Percentiles rank a stretch among this genome's conserved stretches.
Evolutionary conservation across 2,329 filamentous ascomycete species (phyloP).

Genomic region (Cercospora janseana): DNA sequence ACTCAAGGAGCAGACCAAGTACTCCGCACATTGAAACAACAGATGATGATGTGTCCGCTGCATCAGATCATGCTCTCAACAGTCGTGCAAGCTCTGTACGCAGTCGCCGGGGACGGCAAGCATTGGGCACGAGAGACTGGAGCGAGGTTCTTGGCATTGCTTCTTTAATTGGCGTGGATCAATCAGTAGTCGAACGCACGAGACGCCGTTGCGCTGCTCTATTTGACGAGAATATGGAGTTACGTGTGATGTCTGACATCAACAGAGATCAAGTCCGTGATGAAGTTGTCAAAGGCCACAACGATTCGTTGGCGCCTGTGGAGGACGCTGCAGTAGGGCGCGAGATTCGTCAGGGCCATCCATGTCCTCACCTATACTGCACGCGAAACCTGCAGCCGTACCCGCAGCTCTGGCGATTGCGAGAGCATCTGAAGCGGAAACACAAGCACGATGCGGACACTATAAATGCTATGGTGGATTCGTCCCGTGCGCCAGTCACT

Average conservation of each 20-base stretch:
- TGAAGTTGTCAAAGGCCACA: constrained; percentile 20
- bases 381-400: constrained; percentile 29
- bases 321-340: neutral
- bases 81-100: neutral
- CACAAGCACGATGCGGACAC: constrained; percentile 29
- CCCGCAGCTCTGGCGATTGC: constrained; percentile 32
- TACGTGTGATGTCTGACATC: constrained; percentile 28
- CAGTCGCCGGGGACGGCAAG: neutral
- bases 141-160: constrained; percentile 79
- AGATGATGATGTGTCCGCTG: neutral
- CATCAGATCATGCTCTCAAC: neutral
- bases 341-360: neutral
- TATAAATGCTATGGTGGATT: constrained; percentile 4
- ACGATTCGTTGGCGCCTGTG: constrained; percentile 27
- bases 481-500: no score
- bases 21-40: neutral
- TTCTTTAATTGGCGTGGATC: constrained; percentile 68
- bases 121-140: constrained; percentile 68
- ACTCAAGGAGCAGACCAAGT: neutral
- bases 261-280: constrained; percentile 6
- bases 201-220: constrained; percentile 71
- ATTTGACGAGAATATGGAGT: constrained; percentile 67
- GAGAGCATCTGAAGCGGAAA: constrained; percentile 36
- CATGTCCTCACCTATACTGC: constrained; percentile 33
- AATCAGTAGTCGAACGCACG: constrained; percentile 63